These are phyloP conservation scores for Pulveroboletus sp. DNA, from an alignment of 768 basidiomycete species.

Conservation along the genomic window DNA sequence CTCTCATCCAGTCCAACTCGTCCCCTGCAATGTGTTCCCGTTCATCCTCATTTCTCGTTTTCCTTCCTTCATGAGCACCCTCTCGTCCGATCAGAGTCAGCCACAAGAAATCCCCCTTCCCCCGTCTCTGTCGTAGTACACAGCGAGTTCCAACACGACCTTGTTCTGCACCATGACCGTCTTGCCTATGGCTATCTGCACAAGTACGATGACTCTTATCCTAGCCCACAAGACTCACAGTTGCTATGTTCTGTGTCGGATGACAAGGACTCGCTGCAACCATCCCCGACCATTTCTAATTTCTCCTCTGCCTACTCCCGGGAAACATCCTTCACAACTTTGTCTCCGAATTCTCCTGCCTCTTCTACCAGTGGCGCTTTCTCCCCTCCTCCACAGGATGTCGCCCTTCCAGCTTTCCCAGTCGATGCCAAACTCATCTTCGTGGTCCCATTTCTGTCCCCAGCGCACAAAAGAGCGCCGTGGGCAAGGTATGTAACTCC, in stretches of 20 bases:
- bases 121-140: constrained; percentile 32
- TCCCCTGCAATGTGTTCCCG: constrained; percentile 28
- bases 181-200: constrained; percentile 11
- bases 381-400: constrained; percentile 18
- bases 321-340: constrained; percentile 24
- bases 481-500: too few relatives aligned
- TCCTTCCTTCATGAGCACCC: constrained; percentile 32
- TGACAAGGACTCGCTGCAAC: constrained; percentile 26
- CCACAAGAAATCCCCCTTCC: constrained; percentile 25
- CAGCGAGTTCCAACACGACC: constrained; percentile 26
- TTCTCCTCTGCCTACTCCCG: constrained; percentile 28
- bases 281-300: constrained; percentile 27
- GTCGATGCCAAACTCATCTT: too few relatives aligned
- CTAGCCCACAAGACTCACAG: constrained; percentile 14
- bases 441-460: too few relatives aligned
- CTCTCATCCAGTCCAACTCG: constrained; percentile 24
- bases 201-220: constrained; percentile 14
- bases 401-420: constrained; percentile 27
- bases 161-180: constrained; percentile 16
- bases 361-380: constrained; percentile 24
- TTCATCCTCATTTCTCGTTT: constrained; percentile 31
- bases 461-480: too few relatives aligned
- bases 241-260: constrained; percentile 13
- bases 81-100: constrained; percentile 32
- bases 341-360: constrained; percentile 16